These are phyloP conservation scores for Lophiotrema nucula DNA, from an alignment of 495 filamentous ascomycete genomes.

Conservation along the genomic window DNA sequence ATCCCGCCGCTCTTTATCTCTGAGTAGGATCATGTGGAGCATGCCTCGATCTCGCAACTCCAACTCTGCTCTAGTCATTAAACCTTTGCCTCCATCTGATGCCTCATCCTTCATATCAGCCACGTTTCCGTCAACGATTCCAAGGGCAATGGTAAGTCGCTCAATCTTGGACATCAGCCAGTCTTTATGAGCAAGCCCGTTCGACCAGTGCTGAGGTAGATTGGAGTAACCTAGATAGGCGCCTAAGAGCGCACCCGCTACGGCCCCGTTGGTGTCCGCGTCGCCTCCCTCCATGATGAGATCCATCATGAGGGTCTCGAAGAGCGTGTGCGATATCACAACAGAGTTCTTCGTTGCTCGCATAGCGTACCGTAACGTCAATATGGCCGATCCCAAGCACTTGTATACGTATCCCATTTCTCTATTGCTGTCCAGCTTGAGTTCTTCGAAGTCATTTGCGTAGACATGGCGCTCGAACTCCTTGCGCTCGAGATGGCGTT, in stretches of 20 bases:
- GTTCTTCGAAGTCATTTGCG: constrained; percentile 35
- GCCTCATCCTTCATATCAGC: constrained; percentile 21
- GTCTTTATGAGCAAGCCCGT: constrained; percentile 43
- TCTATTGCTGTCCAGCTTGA: constrained; percentile 42
- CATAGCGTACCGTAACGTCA: constrained; percentile 43
- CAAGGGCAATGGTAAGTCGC: constrained; percentile 10
- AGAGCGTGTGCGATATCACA: constrained; percentile 30
- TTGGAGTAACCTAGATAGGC: constrained; percentile 44
- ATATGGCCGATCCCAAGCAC: constrained; percentile 45
- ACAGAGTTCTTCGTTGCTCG: constrained; percentile 10
- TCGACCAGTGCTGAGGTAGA: constrained; percentile 46
- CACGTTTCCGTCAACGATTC: constrained; percentile 13
- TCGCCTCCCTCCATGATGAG: constrained; percentile 51
- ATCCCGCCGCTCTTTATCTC: constrained; percentile 20
- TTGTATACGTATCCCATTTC: constrained; percentile 55
- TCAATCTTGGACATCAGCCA: constrained; percentile 46
- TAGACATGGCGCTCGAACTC: constrained; percentile 43
- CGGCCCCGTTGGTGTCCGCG: constrained; percentile 52
- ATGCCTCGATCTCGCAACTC: constrained; percentile 20
- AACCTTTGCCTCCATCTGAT: constrained; percentile 18
- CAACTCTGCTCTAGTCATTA: constrained; percentile 16
- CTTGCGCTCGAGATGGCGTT: constrained; percentile 35
- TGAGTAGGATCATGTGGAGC: neutral
- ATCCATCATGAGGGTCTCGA: constrained; percentile 46
- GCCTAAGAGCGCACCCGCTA: constrained; percentile 48